A percentile compares a stretch with the other conserved stretches of the same genome.
These are phyloP conservation scores for Coemansia sp. DNA, from an alignment of 192 early-diverging fungal genomes.

Conservation along the genomic window DNA sequence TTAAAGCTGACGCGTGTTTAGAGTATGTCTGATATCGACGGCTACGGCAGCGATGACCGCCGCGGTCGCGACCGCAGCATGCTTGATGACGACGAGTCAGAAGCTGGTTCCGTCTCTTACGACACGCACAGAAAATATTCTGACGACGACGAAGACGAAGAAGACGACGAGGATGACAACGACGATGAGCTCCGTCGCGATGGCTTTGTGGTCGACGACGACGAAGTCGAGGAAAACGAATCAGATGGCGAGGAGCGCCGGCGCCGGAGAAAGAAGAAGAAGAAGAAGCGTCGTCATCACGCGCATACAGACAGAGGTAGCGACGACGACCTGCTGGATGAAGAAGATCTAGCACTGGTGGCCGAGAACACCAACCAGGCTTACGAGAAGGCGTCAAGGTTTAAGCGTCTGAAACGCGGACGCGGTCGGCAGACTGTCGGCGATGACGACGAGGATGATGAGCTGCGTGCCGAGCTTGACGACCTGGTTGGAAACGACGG, in stretches of 20 bases:
- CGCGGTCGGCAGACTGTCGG: slow-evolving; percentile 55
- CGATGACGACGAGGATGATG: slow-evolving; percentile 61
- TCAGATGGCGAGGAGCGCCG: slow-evolving; percentile 62
- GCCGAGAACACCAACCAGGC: slow-evolving; percentile 81
- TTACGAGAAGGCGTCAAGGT: slow-evolving; percentile 44
- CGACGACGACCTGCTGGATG: slow-evolving; percentile 77
- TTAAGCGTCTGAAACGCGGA: slow-evolving; percentile 78
- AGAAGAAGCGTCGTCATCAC: slow-evolving; percentile 18
- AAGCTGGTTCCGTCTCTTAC: slow-evolving; percentile 60
- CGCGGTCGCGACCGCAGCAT: slow-evolving; percentile 33
- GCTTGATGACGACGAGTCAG: slow-evolving; percentile 55
- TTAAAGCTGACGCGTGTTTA: background rate
- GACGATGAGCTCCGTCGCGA: slow-evolving; percentile 63
- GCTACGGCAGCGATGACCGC: slow-evolving; percentile 11
- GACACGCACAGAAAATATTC: slow-evolving; percentile 33
- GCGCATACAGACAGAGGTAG: slow-evolving; percentile 2
- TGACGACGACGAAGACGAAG: slow-evolving; percentile 58
- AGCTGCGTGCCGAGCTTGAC: slow-evolving; percentile 39
- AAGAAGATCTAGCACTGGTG: slow-evolving; percentile 91
- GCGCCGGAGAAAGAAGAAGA: slow-evolving; percentile 46
- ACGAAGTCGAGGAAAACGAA: slow-evolving; percentile 64
- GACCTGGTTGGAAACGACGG: slow-evolving; percentile 31
- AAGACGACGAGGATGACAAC: slow-evolving; percentile 68
- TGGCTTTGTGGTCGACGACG: slow-evolving; percentile 78
- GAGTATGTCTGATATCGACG: slow-evolving; percentile 45